Conservation (phyloP, 257 asterid species). For the Solanum tacnaense region DNA sequence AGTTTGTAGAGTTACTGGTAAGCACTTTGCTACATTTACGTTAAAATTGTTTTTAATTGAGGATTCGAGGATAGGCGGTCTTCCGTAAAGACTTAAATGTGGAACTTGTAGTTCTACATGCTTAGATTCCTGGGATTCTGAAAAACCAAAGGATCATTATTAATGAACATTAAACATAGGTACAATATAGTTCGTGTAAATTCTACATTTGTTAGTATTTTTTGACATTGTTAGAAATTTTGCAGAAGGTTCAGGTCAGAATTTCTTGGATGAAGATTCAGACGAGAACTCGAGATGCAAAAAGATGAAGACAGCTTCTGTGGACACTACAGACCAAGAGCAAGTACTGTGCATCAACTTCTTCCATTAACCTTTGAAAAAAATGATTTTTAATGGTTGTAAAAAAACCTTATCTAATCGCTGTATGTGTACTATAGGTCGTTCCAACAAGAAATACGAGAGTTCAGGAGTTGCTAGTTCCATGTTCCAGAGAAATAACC, state of each 20-base stretch:
- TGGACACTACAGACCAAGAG: slow-evolving; percentile 4
- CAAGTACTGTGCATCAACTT: neutral
- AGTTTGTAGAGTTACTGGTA: slow-evolving; percentile 9
- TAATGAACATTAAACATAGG: neutral
- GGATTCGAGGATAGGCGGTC: neutral
- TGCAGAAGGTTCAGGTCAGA: slow-evolving; percentile 35
- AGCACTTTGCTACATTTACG: neutral
- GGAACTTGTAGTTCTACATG: neutral
- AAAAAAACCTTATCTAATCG: neutral
- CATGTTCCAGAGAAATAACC: neutral
- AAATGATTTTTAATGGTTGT: neutral
- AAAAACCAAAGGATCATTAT: neutral
- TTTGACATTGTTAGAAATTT: neutral
- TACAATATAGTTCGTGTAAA: neutral
- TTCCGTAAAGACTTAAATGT: neutral
- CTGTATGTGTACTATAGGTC: neutral
- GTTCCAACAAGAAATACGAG: neutral
- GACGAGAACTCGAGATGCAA: slow-evolving; percentile 3
- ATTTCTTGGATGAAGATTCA: slow-evolving; percentile 15
- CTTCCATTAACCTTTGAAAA: neutral
- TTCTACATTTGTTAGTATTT: neutral
- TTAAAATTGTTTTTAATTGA: neutral
- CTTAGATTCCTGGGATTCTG: neutral
- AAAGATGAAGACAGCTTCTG: slow-evolving; percentile 13
- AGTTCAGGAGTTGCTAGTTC: neutral